A percentile compares a stretch with the other conserved stretches of the same genome.
phyloP scores from a whole-genome alignment of 257 asterid genomes.

The Lithospermum erythrorhizon region DNA sequence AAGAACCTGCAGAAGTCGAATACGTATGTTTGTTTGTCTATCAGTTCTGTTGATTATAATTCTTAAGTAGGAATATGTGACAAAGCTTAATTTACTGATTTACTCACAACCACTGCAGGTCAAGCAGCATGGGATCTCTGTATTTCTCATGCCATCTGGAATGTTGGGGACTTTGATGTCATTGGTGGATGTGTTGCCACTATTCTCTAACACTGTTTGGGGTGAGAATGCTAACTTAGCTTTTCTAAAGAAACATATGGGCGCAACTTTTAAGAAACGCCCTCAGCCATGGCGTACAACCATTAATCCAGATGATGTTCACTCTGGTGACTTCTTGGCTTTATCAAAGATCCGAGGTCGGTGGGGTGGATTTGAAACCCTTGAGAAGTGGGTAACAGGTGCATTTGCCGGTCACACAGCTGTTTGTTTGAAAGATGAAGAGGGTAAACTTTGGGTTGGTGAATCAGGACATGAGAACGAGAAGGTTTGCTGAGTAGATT shows the following conservation, averaged over 20 bases:
- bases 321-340: conserved; percentile 91
- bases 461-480: conserved; percentile 98
- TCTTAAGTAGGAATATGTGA: not conserved
- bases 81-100: conserved; percentile 16
- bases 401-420: conserved; percentile 99
- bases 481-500: conserved; percentile 39
- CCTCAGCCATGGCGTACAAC: conserved; percentile 54
- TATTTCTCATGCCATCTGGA: conserved; percentile 99
- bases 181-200: conserved; percentile 85
- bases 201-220: conserved; percentile 93
- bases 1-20: conserved; percentile 88
- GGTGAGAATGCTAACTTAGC: conserved; percentile 92
- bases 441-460: conserved; percentile 90
- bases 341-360: conserved; percentile 97
- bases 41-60: not conserved
- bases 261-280: conserved; percentile 80
- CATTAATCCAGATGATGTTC: conserved; percentile 75
- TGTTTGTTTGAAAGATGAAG: conserved; percentile 87
- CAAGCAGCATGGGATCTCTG: conserved; percentile 87
- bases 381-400: conserved; percentile 99
- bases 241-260: conserved; percentile 88
- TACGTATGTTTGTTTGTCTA: conserved; percentile 42
- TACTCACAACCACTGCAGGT: conserved; percentile 44
- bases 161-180: conserved; percentile 97
- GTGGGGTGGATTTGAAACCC: conserved; percentile 99